Percentiles rank a stretch among this genome's conserved stretches.
Conservation (phyloP, 768 basidiomycete species). For the Dendrothele bispora region DNA sequence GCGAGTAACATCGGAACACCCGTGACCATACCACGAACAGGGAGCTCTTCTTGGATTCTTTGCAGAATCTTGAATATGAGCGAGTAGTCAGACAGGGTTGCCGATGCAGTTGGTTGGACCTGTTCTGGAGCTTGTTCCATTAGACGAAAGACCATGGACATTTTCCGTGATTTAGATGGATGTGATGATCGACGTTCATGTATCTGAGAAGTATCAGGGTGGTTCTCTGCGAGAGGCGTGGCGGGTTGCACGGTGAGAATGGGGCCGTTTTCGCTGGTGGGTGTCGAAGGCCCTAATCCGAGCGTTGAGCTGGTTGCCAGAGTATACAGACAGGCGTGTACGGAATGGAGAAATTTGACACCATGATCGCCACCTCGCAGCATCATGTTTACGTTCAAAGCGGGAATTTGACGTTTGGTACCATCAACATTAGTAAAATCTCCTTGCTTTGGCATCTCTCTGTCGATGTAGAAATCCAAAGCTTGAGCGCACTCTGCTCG, state of each 20-base stretch:
- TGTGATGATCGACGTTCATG: constrained; percentile 48
- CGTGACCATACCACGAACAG: constrained; percentile 69
- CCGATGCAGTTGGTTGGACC: constrained; percentile 44
- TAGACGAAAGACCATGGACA: constrained; percentile 58
- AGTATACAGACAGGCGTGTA: constrained; percentile 79
- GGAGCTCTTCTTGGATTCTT: constrained; percentile 69
- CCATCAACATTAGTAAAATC: constrained; percentile 49
- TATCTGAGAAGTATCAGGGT: constrained; percentile 31
- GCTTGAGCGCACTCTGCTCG: constrained; percentile 76
- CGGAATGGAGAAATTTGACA: constrained; percentile 74
- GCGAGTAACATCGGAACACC: constrained; percentile 88
- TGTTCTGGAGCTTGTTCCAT: constrained; percentile 47
- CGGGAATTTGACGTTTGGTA: constrained; percentile 45
- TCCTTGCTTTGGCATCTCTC: constrained; percentile 70
- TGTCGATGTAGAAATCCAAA: constrained; percentile 72
- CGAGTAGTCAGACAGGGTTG: constrained; percentile 73
- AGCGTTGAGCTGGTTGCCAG: constrained; percentile 72
- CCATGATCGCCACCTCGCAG: constrained; percentile 59
- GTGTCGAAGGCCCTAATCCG: constrained; percentile 41
- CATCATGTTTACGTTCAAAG: constrained; percentile 43
- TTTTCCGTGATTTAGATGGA: constrained; percentile 46
- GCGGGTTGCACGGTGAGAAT: constrained; percentile 29
- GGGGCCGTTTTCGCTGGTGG: constrained; percentile 43
- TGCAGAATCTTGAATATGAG: constrained; percentile 68
- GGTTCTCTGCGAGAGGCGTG: constrained; percentile 27